Percentiles rank a stretch among this genome's conserved stretches.
These are phyloP conservation scores for Aspergillus affinis DNA, from an alignment of 495 filamentous ascomycete species.

Conservation along the genomic window DNA sequence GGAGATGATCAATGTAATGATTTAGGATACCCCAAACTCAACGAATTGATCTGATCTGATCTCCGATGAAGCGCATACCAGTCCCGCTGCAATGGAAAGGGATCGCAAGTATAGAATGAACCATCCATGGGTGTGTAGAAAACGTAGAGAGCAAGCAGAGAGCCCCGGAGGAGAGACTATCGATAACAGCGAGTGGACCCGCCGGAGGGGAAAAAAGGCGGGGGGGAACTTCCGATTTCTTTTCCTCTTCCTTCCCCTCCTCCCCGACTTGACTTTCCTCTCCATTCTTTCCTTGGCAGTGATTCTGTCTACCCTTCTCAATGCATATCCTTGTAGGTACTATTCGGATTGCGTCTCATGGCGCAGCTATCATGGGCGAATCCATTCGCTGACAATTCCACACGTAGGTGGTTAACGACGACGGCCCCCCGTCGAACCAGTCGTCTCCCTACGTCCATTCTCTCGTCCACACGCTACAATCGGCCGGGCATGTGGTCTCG, in stretches of 20 bases:
- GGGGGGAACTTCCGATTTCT: constrained; percentile 9
- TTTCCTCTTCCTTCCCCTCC: constrained; percentile 11
- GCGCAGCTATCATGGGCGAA: not conserved
- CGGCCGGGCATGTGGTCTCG: constrained; percentile 76
- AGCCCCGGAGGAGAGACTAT: constrained; percentile 12
- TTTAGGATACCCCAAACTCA: not conserved
- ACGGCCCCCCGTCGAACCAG: constrained; percentile 87
- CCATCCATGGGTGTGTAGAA: too few relatives aligned
- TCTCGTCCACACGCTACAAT: constrained; percentile 74
- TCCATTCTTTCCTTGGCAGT: constrained; percentile 15
- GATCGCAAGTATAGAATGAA: too few relatives aligned
- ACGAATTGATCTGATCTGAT: too few relatives aligned
- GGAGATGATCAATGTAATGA: not conserved
- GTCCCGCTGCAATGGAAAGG: too few relatives aligned
- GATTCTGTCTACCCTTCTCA: not conserved
- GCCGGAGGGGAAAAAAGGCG: constrained; percentile 6
- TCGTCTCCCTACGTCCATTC: constrained; percentile 93
- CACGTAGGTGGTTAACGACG: constrained; percentile 82
- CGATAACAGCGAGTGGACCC: constrained; percentile 18
- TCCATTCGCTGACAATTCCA: not conserved
- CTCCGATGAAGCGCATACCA: too few relatives aligned
- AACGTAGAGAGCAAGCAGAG: not conserved
- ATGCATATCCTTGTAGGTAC: constrained; percentile 49
- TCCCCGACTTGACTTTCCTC: constrained; percentile 22
- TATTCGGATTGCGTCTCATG: not conserved